phyloP scores from a whole-genome alignment of 805 yeast genomes.

The Ascoidea rubescens region DNA sequence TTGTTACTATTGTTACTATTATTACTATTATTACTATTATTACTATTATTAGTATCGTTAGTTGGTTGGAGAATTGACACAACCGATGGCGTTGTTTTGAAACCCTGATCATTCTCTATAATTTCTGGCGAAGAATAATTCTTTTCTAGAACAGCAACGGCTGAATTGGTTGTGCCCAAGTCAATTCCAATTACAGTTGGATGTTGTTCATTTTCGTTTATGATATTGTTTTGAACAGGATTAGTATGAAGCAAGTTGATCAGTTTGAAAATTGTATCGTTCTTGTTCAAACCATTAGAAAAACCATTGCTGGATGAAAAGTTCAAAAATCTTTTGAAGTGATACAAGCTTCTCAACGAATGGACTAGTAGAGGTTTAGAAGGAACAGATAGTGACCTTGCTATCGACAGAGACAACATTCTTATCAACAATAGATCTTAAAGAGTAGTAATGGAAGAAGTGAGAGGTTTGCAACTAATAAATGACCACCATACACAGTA shows the following conservation, averaged over 20 bases:
- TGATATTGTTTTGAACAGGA: too few species aligned
- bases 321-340: not conserved
- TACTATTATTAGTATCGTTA: conserved; percentile 14
- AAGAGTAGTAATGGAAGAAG: too few species aligned
- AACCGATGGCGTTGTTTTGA: conserved; percentile 67
- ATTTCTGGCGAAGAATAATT: conserved; percentile 51
- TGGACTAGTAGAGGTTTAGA: not conserved
- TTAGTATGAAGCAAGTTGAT: not conserved
- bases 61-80: conserved; percentile 35
- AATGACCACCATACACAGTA: too few species aligned
- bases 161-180: conserved; percentile 77
- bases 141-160: conserved; percentile 65
- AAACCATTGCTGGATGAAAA: not conserved
- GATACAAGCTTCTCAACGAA: not conserved
- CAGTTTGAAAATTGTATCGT: not conserved
- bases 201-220: not conserved
- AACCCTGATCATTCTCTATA: conserved; percentile 67
- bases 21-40: conserved; percentile 18
- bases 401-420: too few species aligned
- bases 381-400: not conserved
- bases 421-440: too few species aligned
- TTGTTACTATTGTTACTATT: conserved; percentile 11
- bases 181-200: conserved; percentile 59
- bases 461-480: too few species aligned
- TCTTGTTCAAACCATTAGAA: not conserved